Evolutionary conservation across 371 early-diverging fungal species (phyloP), one percentile per base, ranked within the genome.

Genomic region (Entomophthora muscae): DNA sequence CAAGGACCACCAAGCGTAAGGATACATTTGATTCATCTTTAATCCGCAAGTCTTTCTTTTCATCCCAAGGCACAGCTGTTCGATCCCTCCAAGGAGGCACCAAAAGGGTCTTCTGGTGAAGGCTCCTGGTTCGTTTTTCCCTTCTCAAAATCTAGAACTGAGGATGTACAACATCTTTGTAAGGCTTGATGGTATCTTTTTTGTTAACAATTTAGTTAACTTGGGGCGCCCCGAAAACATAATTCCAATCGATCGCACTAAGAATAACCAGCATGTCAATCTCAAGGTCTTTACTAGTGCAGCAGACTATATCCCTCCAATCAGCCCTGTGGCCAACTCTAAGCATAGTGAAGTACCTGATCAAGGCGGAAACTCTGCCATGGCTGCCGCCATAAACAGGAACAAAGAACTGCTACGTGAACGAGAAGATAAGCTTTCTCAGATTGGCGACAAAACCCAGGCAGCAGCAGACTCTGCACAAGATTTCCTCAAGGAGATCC

Each of bases 1-100:
- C 17, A 21, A 58, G 31, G 59, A 58, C 22, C 59, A 58, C 30
- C 28, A 32, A 28, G 59, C 59, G 56, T 55, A 55, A 55, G 22
- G 17, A 26, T 17, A 26, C 7, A 17, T 24, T 55, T 55, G 22
- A n/a, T 51, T 17, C 28, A 13, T 26, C 12, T 17, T 55, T 24
- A 55, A 55, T 24, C 28, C 22, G n/a, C n/a, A 7, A 55, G 56
- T 31, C 10, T 58, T 21, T 27, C 59, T 27, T 22, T 58, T 10
- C 26, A 27, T 22, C 26, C 59, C 59, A 58, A 58, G 31, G 31
- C 26, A 7, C 59, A 58, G 22, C 59, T 58, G n/a, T 58, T 28
- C 30, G 59, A 58, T 31, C 30, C 59, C 23, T 28, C 59, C 59
- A 58, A 58, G 22, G 7, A 7, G 26, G 24, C 28, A 3, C 24